Base-by-base conservation (phyloP, 2,329 filamentous ascomycete species). In the Fusarium humuli region DNA sequence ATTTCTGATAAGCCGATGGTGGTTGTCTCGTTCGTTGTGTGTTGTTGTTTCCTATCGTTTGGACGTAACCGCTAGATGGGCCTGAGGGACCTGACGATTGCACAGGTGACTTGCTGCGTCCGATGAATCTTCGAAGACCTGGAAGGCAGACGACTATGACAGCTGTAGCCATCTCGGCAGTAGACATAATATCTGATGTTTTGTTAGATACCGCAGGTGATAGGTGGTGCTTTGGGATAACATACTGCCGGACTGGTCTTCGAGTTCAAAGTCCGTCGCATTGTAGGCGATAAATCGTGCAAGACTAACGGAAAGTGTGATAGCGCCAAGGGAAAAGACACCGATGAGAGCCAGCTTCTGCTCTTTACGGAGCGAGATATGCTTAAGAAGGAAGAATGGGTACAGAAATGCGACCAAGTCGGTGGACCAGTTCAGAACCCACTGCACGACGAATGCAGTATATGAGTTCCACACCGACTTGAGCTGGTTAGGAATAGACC, bases 401-500 rank as follows among this genome's bases (percentile, higher is more conserved):
- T 50, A 65, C 1, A 65, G 10, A 6, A 65, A 65, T 7, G 53
- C 61, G 18, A 58, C 6, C 29, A 9, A 12, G 5, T 65, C 61
- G 2, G 61, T 65, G 3, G 61, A 65, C 20, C 57, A 65, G n/a
- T 65, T 65, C 1, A 65, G 40, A 16, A 30, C 46, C 61, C 61
- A 65, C 13, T 65, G 61, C 5, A 65, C 32, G 2, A 55, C 48
- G 12, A 65, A 65, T 3, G 52, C 34, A n/a, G 60, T 30, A 4
- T 65, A 65, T 0, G 61, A 65, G 23, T 65, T 65, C 61, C 61
- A 65, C 14, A 52, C 22, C 6, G 61, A 65, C 7, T 50, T 49
- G 2, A 59, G 29, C 18, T 65, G 61, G 5, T 65, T 65, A 9
- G 63, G 40, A 18, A 65, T 59, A 11, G 61, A 65, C 61, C 61